phyloP scores from a whole-genome alignment of 371 early-diverging fungal species.

The Synchytrium microbalum region DNA sequence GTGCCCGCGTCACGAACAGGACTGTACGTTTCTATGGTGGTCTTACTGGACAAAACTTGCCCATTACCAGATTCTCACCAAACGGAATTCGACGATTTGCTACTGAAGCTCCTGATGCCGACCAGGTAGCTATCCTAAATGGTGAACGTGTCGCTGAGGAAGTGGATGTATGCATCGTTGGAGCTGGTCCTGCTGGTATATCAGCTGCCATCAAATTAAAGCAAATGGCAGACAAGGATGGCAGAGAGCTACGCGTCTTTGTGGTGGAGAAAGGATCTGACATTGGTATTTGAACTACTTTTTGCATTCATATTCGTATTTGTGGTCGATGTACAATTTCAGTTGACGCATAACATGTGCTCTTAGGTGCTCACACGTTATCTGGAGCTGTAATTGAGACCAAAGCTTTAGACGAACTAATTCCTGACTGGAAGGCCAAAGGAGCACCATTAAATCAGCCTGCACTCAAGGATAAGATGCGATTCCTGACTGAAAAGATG shows the following conservation, averaged over 20 bases:
- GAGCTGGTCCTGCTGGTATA: slow-evolving; percentile 92
- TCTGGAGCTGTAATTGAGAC: slow-evolving; percentile 95
- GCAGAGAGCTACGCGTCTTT: slow-evolving; percentile 82
- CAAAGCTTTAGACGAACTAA: slow-evolving; percentile 84
- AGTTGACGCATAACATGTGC: background rate
- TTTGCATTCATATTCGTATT: background rate
- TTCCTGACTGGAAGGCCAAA: slow-evolving; percentile 95
- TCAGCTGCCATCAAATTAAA: slow-evolving; percentile 90
- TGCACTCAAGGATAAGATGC: slow-evolving; percentile 79
- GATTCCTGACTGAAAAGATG: slow-evolving; percentile 65
- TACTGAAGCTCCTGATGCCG: slow-evolving; percentile 8
- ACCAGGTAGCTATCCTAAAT: slow-evolving; percentile 26
- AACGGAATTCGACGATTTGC: background rate
- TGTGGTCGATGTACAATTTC: background rate
- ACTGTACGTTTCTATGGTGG: too few relatives aligned
- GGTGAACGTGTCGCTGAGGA: slow-evolving; percentile 55
- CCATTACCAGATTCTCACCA: too few relatives aligned
- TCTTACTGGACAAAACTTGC: too few relatives aligned
- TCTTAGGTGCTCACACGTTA: slow-evolving; percentile 77
- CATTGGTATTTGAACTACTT: slow-evolving; percentile 50
- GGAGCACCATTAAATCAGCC: slow-evolving; percentile 89
- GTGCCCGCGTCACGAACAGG: too few relatives aligned
- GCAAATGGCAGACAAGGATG: slow-evolving; percentile 79
- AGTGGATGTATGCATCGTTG: slow-evolving; percentile 93
- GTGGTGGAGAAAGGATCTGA: slow-evolving; percentile 93